These are phyloP conservation scores for Gossypium gossypioides DNA, from an alignment of 441 rosid species.

Conservation along the genomic window DNA sequence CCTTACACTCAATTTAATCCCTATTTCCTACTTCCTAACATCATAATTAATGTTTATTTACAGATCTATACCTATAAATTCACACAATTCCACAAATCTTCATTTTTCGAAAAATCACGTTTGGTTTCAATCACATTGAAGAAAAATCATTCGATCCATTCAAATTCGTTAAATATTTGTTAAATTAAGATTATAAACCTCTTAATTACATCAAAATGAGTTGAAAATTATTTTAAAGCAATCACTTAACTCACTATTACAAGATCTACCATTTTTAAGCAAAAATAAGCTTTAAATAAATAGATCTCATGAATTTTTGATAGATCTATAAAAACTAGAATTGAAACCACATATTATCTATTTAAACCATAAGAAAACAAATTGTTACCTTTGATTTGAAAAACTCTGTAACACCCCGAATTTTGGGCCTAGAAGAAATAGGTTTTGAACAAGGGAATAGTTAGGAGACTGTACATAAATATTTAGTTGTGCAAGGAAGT, in stretches of 20 bases:
- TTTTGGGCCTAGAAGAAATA: no score
- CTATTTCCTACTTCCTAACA: background rate
- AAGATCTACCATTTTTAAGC: background rate
- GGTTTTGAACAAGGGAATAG: no score
- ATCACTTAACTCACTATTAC: background rate
- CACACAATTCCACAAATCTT: background rate
- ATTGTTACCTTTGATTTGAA: background rate
- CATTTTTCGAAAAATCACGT: background rate
- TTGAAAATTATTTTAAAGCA: background rate
- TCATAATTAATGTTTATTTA: background rate
- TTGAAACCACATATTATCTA: background rate
- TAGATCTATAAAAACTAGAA: background rate
- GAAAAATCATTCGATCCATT: background rate
- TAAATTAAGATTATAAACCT: background rate
- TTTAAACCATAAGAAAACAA: background rate
- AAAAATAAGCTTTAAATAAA: background rate
- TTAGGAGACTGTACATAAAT: no score
- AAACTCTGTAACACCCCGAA: no score
- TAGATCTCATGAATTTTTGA: background rate
- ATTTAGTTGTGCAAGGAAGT: no score
- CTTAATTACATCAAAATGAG: background rate
- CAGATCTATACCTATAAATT: background rate
- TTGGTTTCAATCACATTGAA: background rate
- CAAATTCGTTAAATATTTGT: background rate
- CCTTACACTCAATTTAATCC: background rate